Evolutionary conservation across 2,329 filamentous ascomycete species (phyloP).

Genomic region (Trichoderma hamatum): DNA sequence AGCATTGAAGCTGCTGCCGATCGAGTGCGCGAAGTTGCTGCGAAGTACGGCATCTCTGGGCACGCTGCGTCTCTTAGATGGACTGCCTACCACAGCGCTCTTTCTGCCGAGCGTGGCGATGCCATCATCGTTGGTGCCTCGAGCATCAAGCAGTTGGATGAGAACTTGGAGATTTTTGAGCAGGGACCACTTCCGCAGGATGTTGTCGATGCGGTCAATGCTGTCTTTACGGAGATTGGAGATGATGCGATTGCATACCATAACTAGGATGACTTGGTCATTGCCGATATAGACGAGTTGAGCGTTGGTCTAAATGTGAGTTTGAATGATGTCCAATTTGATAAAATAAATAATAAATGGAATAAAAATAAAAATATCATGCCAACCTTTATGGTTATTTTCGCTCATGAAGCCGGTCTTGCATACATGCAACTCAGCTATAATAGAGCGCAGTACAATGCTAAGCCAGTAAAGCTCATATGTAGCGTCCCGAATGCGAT

Average conservation of each 20-base stretch:
- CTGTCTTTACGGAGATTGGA: not conserved
- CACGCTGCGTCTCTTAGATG: slow-evolving; percentile 55
- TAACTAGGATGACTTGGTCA: not conserved
- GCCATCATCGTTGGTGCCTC: slow-evolving; percentile 56
- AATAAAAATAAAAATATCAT: not conserved
- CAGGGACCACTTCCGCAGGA: slow-evolving; percentile 71
- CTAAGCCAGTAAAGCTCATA: not conserved
- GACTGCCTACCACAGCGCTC: slow-evolving; percentile 65
- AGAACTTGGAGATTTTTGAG: slow-evolving; percentile 54
- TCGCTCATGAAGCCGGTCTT: too few relatives aligned
- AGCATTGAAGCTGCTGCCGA: slow-evolving; percentile 13
- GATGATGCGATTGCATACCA: slow-evolving; percentile 18
- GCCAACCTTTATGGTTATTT: not conserved
- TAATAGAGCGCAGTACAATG: not conserved
- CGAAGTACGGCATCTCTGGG: slow-evolving; percentile 46
- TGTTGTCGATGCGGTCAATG: slow-evolving; percentile 45
- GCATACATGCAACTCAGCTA: not conserved
- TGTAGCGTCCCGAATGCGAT: not conserved
- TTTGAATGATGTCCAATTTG: not conserved
- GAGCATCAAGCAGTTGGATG: slow-evolving; percentile 51
- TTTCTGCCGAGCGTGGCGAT: slow-evolving; percentile 49
- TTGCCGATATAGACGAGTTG: not conserved
- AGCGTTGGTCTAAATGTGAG: not conserved
- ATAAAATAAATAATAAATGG: not conserved
- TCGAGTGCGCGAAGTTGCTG: not conserved